These are phyloP conservation scores for Oryza officinalis DNA, from an alignment of 176 grass and related monocot species.

Conservation along the genomic window DNA sequence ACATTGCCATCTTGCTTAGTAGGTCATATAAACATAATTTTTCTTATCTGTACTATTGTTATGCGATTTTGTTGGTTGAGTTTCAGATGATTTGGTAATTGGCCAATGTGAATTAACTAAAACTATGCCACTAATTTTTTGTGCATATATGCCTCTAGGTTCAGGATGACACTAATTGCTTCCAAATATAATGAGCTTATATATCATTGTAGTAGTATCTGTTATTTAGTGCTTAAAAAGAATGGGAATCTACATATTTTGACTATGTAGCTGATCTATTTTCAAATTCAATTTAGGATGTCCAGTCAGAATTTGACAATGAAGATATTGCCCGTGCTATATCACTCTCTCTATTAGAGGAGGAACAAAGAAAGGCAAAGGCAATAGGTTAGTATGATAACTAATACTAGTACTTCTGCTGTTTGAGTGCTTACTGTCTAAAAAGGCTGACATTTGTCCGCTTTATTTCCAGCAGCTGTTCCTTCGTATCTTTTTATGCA, in stretches of 20 bases:
- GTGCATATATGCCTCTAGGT: background rate
- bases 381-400: slow-evolving; percentile 59
- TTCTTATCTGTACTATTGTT: background rate
- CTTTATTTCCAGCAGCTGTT: background rate
- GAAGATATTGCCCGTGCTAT: slow-evolving; percentile 94
- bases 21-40: background rate
- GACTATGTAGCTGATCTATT: slow-evolving; percentile 31
- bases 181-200: slow-evolving; percentile 12
- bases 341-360: slow-evolving; percentile 86
- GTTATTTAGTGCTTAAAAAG: background rate
- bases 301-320: slow-evolving; percentile 60
- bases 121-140: background rate
- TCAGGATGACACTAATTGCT: slow-evolving; percentile 1
- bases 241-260: background rate
- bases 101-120: background rate
- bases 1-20: background rate
- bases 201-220: background rate
- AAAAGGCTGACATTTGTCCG: background rate
- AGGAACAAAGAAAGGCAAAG: slow-evolving; percentile 72
- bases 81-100: background rate
- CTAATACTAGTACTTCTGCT: slow-evolving; percentile 29
- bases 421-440: background rate
- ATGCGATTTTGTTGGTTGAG: background rate
- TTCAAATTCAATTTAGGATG: slow-evolving; percentile 56
- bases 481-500: background rate